Base-by-base conservation (phyloP, 2,329 filamentous ascomycete species). In the Talaromyces sp. region DNA sequence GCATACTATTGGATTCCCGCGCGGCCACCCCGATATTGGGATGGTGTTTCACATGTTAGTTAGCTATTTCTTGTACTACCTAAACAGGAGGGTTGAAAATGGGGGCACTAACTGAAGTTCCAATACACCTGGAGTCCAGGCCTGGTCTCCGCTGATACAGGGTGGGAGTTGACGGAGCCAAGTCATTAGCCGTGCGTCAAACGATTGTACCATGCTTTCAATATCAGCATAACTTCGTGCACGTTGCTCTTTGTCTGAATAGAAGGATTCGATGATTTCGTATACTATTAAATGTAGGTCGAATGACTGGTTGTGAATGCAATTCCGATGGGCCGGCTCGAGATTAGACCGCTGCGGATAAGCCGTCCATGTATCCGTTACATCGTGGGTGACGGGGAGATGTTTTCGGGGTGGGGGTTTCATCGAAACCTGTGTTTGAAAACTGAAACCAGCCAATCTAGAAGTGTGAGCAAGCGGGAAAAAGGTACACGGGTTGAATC, bases 271-370 rank as follows among this genome's bases (percentile, higher is more conserved):
- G 9, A 58, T 19, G 6, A 61, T 51, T 17, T 61, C 59, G 52
- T 61, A 61, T 32, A 61, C 27, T 32, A 61, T 61, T 24, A 61
- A 50, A 58, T 61, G 51, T n/a, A 61, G 26, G 3, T 61, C 51
- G 43, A 58, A 61, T 14, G 41, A 43, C n/a, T 61, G 59, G 11
- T 61, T 61, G 24, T 55, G 59, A 27, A 61, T 43, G 31, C 59
- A 61, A 27, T 61, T 58, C 13, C 51, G 59, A 49, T 61, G 59
- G 8, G 59, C 55, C 5, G 56, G 41, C 13, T 55, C 55, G 5
- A 38, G 41, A 8, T 38, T 19, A 52, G 17, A 51, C 26, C 51
- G 41, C 11, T 58, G 58, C 4, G 59, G 59, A 29, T 61, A 61
- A 19, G 59, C 50, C 43, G 29, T 55, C 59, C 59, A 61, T 38